Conservation (phyloP, 257 asterid genomes). For the Gynochthodes officinalis region DNA sequence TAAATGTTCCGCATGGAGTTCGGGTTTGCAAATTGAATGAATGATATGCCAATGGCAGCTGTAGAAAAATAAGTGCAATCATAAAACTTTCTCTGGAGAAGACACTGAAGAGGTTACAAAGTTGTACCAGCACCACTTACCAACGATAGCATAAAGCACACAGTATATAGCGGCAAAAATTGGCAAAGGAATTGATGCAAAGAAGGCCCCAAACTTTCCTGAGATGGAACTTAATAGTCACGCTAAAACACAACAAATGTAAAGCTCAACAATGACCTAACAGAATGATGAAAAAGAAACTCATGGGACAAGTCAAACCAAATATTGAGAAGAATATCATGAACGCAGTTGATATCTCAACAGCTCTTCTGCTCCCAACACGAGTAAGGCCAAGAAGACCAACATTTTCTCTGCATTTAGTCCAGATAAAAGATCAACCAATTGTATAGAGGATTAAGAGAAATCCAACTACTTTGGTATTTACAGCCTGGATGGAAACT, state of each 20-base stretch:
- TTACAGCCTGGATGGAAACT: neutral
- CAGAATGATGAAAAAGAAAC: neutral
- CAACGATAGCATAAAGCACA: slow-evolving; percentile 81
- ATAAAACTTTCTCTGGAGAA: slow-evolving; percentile 1
- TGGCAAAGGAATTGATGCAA: slow-evolving; percentile 91
- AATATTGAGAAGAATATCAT: slow-evolving; percentile 98
- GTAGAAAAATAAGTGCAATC: slow-evolving; percentile 21
- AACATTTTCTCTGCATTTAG: slow-evolving; percentile 75
- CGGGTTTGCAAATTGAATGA: slow-evolving; percentile 77
- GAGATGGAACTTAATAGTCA: slow-evolving; percentile 23
- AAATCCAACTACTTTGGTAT: neutral
- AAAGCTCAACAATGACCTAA: neutral
- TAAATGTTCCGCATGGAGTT: slow-evolving; percentile 94
- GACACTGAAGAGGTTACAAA: slow-evolving; percentile 5
- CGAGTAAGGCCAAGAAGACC: slow-evolving; percentile 98
- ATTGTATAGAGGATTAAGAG: neutral
- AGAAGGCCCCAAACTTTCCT: slow-evolving; percentile 98
- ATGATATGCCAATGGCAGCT: slow-evolving; percentile 91
- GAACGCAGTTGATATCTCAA: slow-evolving; percentile 86
- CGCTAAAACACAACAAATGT: neutral
- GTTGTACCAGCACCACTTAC: slow-evolving; percentile 37
- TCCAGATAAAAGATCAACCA: neutral
- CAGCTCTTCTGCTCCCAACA: slow-evolving; percentile 98
- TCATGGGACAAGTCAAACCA: slow-evolving; percentile 40
- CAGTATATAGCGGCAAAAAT: slow-evolving; percentile 95